Evolutionary conservation across 2,329 filamentous ascomycete species (phyloP).

Genomic region (Emmonsia crescens): DNA sequence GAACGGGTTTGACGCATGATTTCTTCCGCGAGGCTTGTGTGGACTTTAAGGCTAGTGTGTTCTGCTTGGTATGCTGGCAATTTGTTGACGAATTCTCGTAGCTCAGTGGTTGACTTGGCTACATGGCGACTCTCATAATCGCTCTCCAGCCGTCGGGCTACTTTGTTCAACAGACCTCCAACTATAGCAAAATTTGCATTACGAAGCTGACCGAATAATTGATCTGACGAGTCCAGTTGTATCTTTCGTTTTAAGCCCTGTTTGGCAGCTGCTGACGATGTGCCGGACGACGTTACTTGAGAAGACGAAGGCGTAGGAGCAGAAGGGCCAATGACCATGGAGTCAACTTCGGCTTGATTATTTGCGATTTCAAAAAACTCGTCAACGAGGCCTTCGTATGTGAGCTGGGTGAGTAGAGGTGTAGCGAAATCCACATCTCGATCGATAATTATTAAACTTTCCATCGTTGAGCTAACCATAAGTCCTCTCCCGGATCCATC

Average conservation of each 20-base stretch:
- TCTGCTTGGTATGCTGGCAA: conserved; percentile 87
- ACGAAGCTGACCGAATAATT: conserved; percentile 74
- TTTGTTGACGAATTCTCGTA: conserved; percentile 91
- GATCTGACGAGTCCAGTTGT: conserved; percentile 77
- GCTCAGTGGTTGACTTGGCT: conserved; percentile 77
- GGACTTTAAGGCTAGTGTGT: conserved; percentile 81
- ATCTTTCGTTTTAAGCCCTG: conserved; percentile 75
- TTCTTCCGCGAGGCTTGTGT: conserved; percentile 86
- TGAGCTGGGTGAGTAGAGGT: conserved; percentile 82
- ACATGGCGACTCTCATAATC: conserved; percentile 84
- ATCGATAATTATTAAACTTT: conserved; percentile 90
- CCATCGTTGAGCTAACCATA: conserved; percentile 74
- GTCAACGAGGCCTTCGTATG: conserved; percentile 91
- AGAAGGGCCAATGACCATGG: conserved; percentile 71
- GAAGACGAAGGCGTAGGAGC: conserved; percentile 44
- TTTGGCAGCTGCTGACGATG: conserved; percentile 39
- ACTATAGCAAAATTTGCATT: conserved; percentile 95
- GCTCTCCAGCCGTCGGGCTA: conserved; percentile 71
- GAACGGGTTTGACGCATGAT: conserved; percentile 87
- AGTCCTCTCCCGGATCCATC: conserved; percentile 51
- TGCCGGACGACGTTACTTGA: conserved; percentile 44
- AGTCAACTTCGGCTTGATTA: conserved; percentile 87
- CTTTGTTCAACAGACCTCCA: conserved; percentile 76
- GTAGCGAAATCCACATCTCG: conserved; percentile 92
- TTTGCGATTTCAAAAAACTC: conserved; percentile 86